Evolutionary conservation across 305 asterid genomes (phyloP).

Genomic region (Ilex paraguariensis): DNA sequence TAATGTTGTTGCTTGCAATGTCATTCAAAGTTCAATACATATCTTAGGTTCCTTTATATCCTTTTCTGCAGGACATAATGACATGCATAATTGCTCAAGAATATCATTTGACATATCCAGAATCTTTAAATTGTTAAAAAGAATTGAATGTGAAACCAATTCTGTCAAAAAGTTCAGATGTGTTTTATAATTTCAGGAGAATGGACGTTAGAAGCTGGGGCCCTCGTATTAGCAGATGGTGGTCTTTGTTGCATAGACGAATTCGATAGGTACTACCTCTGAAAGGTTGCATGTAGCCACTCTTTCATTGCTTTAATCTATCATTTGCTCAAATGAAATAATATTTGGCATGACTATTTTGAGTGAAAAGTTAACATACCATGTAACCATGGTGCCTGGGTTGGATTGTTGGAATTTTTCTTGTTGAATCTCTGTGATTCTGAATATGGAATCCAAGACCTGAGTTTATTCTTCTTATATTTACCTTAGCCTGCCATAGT

Average conservation of each 20-base stretch:
- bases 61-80: neutral
- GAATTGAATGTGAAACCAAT: neutral
- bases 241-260: constrained; percentile 99
- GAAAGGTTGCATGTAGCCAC: neutral
- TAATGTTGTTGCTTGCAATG: too few species aligned
- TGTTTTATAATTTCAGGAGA: constrained; percentile 52
- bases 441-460: too few species aligned
- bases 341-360: too few species aligned
- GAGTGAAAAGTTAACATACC: too few species aligned
- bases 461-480: too few species aligned
- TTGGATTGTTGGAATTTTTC: too few species aligned
- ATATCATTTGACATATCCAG: neutral
- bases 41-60: neutral
- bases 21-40: too few species aligned
- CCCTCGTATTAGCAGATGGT: constrained; percentile 96
- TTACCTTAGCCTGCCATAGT: too few species aligned
- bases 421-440: too few species aligned
- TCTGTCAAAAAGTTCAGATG: neutral
- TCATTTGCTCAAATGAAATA: neutral
- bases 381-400: too few species aligned
- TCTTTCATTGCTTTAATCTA: neutral
- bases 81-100: neutral
- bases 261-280: constrained; percentile 70
- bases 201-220: constrained; percentile 99
- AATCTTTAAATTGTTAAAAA: neutral